Conservation (phyloP, 1,139 yeast species). For the Pichia sp. region DNA sequence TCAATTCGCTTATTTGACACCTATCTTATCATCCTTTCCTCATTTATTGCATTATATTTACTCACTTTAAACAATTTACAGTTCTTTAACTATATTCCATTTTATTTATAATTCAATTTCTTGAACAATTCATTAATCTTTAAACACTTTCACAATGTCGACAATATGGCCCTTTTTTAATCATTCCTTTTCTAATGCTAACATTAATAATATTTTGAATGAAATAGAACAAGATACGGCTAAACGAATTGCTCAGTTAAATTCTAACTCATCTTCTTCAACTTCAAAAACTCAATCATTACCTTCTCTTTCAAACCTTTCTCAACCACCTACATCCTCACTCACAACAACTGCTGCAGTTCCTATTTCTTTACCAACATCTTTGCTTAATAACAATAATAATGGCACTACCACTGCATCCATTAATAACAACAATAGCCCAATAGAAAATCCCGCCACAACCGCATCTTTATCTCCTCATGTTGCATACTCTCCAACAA, state of each 20-base stretch:
- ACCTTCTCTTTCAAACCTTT: conserved; percentile 5
- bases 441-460: conserved; percentile 7
- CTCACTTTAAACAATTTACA: too few relatives aligned
- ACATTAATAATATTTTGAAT: conserved; percentile 29
- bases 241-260: conserved; percentile 6
- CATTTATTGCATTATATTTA: too few relatives aligned
- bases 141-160: conserved; percentile 21
- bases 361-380: conserved; percentile 5
- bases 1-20: too few relatives aligned
- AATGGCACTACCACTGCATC: background rate
- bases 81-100: too few relatives aligned
- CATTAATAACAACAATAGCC: background rate
- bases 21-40: too few relatives aligned
- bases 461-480: conserved; percentile 16
- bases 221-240: conserved; percentile 26
- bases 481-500: conserved; percentile 23
- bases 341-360: conserved; percentile 2
- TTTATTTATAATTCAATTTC: too few relatives aligned
- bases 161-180: conserved; percentile 34
- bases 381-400: background rate
- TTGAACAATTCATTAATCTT: too few relatives aligned
- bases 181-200: conserved; percentile 31
- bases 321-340: conserved; percentile 1
- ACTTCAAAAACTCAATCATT: conserved; percentile 7
- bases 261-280: conserved; percentile 3